A percentile compares a stretch with the other conserved stretches of the same genome.
Conservation (phyloP, 768 basidiomycete genomes). For the Wakefieldia striispora region DNA sequence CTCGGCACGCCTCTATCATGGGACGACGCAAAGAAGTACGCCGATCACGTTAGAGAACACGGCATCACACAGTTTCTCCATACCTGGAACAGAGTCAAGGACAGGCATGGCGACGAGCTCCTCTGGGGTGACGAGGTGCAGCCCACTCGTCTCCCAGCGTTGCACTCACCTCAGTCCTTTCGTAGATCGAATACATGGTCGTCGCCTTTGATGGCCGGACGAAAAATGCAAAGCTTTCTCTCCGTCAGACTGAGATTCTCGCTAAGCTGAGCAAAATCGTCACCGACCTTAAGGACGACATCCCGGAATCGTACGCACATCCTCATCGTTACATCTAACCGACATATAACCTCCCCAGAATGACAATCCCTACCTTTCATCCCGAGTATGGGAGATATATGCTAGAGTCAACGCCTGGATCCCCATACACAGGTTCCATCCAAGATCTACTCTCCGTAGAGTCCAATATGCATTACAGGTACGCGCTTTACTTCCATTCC, state of each 20-base stretch:
- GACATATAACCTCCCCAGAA: constrained; percentile 36
- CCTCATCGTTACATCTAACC: not conserved
- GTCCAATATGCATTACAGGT: constrained; percentile 93
- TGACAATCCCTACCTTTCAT: constrained; percentile 86
- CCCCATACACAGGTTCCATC: constrained; percentile 88
- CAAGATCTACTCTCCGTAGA: constrained; percentile 88
- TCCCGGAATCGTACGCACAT: constrained; percentile 53
- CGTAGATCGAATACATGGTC: constrained; percentile 95
- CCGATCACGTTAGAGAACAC: constrained; percentile 86
- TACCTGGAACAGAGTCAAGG: constrained; percentile 91
- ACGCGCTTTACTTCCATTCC: not conserved
- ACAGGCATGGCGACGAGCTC: constrained; percentile 84
- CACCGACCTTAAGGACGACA: constrained; percentile 52
- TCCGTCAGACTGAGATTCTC: constrained; percentile 95
- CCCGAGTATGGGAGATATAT: constrained; percentile 99
- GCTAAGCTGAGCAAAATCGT: constrained; percentile 70
- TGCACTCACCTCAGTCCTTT: constrained; percentile 8
- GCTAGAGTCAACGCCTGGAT: constrained; percentile 97
- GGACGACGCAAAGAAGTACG: constrained; percentile 84
- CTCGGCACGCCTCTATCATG: constrained; percentile 92
- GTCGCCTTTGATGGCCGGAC: constrained; percentile 74
- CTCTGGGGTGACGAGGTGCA: constrained; percentile 98
- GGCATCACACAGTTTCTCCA: constrained; percentile 95
- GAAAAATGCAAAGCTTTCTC: constrained; percentile 83
- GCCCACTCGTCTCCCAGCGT: constrained; percentile 3